Percentiles rank a stretch among this genome's conserved stretches.
phyloP scores from a whole-genome alignment of 768 basidiomycete genomes.

The Xanthoconium purpureum region DNA sequence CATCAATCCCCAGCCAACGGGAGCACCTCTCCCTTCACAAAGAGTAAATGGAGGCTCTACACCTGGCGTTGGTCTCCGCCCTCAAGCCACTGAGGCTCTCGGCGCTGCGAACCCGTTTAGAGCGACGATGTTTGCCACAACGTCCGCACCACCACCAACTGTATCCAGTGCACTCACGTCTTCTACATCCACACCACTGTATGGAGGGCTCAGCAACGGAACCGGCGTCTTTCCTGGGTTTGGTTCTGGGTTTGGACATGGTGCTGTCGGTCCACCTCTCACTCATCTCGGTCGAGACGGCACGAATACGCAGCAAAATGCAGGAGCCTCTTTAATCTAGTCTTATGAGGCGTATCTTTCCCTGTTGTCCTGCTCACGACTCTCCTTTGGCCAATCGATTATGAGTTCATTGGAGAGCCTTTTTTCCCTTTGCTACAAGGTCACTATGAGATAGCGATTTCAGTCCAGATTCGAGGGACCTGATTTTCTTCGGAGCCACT shows the following conservation, averaged over 20 bases:
- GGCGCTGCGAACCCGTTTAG: constrained; percentile 63
- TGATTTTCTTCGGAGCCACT: constrained; percentile 6
- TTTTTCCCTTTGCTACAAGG: background rate
- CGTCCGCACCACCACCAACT: constrained; percentile 17
- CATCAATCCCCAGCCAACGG: constrained; percentile 36
- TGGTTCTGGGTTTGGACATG: constrained; percentile 17
- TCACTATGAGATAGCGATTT: constrained; percentile 12
- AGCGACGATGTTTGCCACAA: constrained; percentile 52
- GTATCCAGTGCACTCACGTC: constrained; percentile 11
- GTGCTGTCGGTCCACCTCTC: constrained; percentile 25
- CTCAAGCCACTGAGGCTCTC: constrained; percentile 56
- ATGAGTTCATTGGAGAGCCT: constrained; percentile 4
- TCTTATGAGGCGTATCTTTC: background rate
- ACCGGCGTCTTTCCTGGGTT: constrained; percentile 4
- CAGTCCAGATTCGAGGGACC: constrained; percentile 2
- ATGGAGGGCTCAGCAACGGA: constrained; percentile 20
- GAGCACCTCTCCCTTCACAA: constrained; percentile 10
- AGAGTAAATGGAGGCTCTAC: constrained; percentile 21
- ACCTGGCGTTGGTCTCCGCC: constrained; percentile 49
- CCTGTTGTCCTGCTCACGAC: background rate
- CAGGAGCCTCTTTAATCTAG: constrained; percentile 50
- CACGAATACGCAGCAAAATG: constrained; percentile 36
- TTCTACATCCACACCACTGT: constrained; percentile 27
- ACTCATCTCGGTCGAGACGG: constrained; percentile 15
- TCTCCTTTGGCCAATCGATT: background rate